phyloP scores from a whole-genome alignment of 441 rosid genomes.

The Adansonia madagascariensis region DNA sequence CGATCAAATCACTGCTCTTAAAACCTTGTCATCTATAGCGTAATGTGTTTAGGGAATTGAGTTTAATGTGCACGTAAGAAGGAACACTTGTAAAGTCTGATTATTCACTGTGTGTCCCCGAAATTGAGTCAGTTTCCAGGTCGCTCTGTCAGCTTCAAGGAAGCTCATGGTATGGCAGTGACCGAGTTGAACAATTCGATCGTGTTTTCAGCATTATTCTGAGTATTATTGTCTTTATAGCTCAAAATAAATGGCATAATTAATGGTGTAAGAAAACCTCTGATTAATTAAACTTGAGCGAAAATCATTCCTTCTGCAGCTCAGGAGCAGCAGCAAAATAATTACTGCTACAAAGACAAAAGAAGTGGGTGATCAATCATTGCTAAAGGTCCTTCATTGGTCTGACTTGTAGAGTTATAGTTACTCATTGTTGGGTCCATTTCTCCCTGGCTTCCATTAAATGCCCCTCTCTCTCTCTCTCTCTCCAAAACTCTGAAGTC shows the following conservation, averaged over 20 bases:
- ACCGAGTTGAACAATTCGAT: neutral
- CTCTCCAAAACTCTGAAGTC: slow-evolving; percentile 17
- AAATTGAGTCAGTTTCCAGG: too few relatives aligned
- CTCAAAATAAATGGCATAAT: neutral
- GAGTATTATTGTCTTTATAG: neutral
- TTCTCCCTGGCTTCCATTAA: slow-evolving; percentile 30
- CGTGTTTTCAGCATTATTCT: neutral
- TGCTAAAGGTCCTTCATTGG: slow-evolving; percentile 21
- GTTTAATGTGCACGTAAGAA: neutral
- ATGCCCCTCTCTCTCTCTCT: slow-evolving; percentile 2
- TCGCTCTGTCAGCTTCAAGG: neutral
- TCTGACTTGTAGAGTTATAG: slow-evolving; percentile 22
- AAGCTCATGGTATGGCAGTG: neutral
- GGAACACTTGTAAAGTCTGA: neutral
- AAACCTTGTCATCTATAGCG: too few relatives aligned
- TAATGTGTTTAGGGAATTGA: neutral
- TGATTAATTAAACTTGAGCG: slow-evolving; percentile 21
- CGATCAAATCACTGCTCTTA: neutral
- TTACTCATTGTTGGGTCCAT: slow-evolving; percentile 37
- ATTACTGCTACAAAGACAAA: slow-evolving; percentile 26
- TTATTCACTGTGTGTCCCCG: neutral
- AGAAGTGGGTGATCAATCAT: slow-evolving; percentile 30
- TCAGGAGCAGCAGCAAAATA: slow-evolving; percentile 26
- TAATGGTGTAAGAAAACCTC: neutral
- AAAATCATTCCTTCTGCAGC: slow-evolving; percentile 32